Evolutionary conservation across 1,284 basidiomycete species (phyloP).

Genomic region (Ustilago tritici): DNA sequence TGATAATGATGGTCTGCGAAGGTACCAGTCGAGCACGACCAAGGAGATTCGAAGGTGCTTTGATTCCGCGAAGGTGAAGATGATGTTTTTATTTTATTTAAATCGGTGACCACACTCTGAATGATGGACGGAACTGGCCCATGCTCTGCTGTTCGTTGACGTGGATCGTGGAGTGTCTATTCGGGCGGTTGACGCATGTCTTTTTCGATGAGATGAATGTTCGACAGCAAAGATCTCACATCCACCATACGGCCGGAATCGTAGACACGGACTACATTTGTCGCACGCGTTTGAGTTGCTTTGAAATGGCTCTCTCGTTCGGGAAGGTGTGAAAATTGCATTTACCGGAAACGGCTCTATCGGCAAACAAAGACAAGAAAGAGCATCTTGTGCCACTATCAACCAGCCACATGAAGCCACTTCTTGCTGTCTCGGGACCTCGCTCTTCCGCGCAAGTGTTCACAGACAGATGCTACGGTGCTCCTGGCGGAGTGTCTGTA

Average conservation of each 20-base stretch:
- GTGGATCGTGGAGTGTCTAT: constrained; percentile 1
- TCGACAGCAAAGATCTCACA: neutral
- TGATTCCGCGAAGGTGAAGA: neutral
- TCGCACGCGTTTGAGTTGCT: constrained; percentile 9
- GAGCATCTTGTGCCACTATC: neutral
- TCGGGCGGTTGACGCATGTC: constrained; percentile 3
- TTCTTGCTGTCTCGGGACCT: constrained; percentile 1
- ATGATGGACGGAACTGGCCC: constrained; percentile 1
- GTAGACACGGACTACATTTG: neutral
- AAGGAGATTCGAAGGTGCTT: too few relatives aligned
- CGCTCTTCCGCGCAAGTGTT: too few relatives aligned
- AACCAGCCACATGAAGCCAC: constrained; percentile 4
- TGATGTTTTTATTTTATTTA: neutral
- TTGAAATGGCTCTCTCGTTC: constrained; percentile 6
- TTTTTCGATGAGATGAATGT: neutral
- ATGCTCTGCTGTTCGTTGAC: constrained; percentile 6
- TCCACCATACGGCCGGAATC: neutral
- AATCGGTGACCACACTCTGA: neutral
- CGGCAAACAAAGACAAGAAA: constrained; percentile 6
- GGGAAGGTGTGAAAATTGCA: neutral
- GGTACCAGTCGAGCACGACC: neutral
- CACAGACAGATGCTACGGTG: neutral
- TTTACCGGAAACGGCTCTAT: constrained; percentile 1
- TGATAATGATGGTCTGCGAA: neutral
- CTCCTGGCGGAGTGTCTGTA: neutral